Conservation (phyloP, 371 early-diverging fungal genomes). For the Mortierella sp. region DNA sequence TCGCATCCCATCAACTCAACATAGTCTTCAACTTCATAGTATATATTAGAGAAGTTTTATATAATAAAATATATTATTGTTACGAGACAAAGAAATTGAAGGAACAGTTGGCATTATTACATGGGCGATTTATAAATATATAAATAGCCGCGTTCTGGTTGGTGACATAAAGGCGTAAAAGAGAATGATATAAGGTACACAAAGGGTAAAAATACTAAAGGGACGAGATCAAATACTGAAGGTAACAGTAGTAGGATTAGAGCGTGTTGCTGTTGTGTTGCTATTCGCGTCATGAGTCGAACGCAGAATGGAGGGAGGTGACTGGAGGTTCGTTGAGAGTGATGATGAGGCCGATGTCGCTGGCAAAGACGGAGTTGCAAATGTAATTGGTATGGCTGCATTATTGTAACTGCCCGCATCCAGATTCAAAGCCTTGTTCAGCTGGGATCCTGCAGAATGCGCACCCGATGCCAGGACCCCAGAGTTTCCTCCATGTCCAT, state of each 20-base stretch:
- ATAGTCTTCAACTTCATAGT: background rate
- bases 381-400: background rate
- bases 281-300: background rate
- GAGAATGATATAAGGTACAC: background rate
- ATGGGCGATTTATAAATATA: background rate
- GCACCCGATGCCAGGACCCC: background rate
- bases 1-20: background rate
- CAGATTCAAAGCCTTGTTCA: slow-evolving; percentile 13
- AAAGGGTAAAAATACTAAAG: background rate
- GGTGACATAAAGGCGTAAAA: background rate
- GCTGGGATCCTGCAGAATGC: background rate
- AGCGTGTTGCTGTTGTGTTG: background rate
- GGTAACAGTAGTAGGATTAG: slow-evolving; percentile 27
- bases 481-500: background rate
- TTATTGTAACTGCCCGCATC: slow-evolving; percentile 4
- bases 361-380: background rate
- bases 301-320: background rate
- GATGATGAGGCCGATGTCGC: background rate
- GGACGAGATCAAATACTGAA: slow-evolving; percentile 18
- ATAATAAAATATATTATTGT: slow-evolving; percentile 4
- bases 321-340: slow-evolving; percentile 9
- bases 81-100: background rate
- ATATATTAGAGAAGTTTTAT: slow-evolving; percentile 4
- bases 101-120: background rate
- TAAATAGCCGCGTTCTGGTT: background rate